Base-by-base conservation (phyloP, 1,284 basidiomycete genomes). In the Ganoderma resinaceum region DNA sequence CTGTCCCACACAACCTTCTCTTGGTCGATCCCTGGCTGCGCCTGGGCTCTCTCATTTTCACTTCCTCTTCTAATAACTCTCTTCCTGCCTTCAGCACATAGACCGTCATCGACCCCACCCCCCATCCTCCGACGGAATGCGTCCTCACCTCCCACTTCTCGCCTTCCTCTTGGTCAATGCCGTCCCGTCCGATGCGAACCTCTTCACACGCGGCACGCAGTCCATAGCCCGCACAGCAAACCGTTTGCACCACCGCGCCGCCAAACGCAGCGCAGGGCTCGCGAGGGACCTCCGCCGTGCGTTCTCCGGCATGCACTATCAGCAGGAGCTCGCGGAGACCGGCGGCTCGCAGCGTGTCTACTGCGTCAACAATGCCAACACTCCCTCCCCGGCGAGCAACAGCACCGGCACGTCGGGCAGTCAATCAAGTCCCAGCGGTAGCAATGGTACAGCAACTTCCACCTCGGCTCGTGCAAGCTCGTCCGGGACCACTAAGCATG, bases 201-300 rank as follows among this genome's bases (percentile, higher is more conserved):
- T 84, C 38, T 75, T 86, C 63, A 78, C 81, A 31, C 81, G 82
- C 66, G 78, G 82, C 67, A 72, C 85, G 40, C 79, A 85, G 35
- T 68, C 76, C 12, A 35, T 81, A 43, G 66, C 71, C 40, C 75
- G 75, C 23, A 73, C 74, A 52, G 73, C 77, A 14, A 73, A 73
- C 60, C 78, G 77, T 35, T 79, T 80, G 18, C 86, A 86, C 77
- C 80, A 77, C 58, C 79, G 79, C 46, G 86, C 85, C 26, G 76
- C 84, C 59, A 81, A 79, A 61, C 83, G 81, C 69, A 91, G 90
- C 49, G 85, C 86, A 49, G 84, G 80, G 63, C 81, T 93, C 37
- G 91, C 92, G 14, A 83, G 83, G 69, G 91, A 93, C 77, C 83
- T 93, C 63, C 89, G 91, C 20, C 74, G 88, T 31, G 88, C 89